These are phyloP conservation scores for Aegle marmelos DNA, from an alignment of 345 rosid genomes.

Conservation along the genomic window DNA sequence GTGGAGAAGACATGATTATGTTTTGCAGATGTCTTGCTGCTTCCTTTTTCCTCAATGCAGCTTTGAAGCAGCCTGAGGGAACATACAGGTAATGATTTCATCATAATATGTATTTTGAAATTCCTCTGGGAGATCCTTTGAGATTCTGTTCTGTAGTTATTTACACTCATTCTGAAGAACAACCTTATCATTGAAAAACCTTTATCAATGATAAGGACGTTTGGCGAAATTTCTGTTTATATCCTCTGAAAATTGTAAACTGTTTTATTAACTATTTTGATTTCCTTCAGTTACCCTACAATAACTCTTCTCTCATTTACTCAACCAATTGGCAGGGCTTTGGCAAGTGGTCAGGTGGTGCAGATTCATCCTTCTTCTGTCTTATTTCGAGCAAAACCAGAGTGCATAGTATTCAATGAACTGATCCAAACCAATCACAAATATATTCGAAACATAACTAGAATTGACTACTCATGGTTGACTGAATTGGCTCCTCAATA, in stretches of 20 bases:
- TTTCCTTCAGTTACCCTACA: not conserved
- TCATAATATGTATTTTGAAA: conserved; percentile 2
- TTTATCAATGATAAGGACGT: not conserved
- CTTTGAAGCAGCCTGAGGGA: conserved; percentile 83
- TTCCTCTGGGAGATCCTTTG: not conserved
- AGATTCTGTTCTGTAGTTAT: conserved; percentile 5
- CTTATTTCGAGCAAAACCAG: conserved; percentile 60
- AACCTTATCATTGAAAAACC: no score
- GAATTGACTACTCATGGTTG: conserved; percentile 78
- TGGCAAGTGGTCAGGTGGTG: conserved; percentile 81
- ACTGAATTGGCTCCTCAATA: conserved; percentile 87
- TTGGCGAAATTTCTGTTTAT: not conserved
- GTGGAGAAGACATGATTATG: conserved; percentile 76
- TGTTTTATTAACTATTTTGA: not conserved
- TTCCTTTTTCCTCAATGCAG: conserved; percentile 93
- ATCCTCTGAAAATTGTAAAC: conserved; percentile 3
- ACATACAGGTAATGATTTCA: conserved; percentile 56
- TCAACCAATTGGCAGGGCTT: conserved; percentile 57
- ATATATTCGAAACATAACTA: conserved; percentile 72
- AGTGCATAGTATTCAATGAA: conserved; percentile 82
- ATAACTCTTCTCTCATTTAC: conserved; percentile 3
- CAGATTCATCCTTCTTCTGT: conserved; percentile 90
- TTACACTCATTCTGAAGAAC: not conserved
- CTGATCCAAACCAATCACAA: conserved; percentile 74
- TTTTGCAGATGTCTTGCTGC: conserved; percentile 89